Evolutionary conservation across 192 early-diverging fungal genomes (phyloP), one percentile per base, ranked within the genome.

Genomic region (Chytriomyces confervae): DNA sequence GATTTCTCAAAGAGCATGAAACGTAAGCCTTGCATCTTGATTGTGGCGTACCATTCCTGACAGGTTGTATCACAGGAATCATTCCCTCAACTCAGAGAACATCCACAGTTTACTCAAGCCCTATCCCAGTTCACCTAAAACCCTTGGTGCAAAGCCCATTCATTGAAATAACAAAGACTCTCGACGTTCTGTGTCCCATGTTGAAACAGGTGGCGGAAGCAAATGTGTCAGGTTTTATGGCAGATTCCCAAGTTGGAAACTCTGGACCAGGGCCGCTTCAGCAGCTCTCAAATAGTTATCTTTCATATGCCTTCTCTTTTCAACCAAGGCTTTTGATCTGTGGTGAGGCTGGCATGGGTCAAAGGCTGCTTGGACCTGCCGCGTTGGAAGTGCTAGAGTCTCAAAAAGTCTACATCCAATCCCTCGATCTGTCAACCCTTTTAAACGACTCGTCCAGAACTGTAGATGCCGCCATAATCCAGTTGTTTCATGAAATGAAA

Each of bases 321-420:
- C 74, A 85, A 47, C 92, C 92, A 36, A 85, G 92, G 5, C 72
- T 93, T 23, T 81, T 92, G 48, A 76, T 95, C 16, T 77, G 76
- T 24, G 92, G 94, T 3, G 20, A 71, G 6, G 72, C 84, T 11
- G 88, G 90, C 0, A 88, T 91, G 86, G 92, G 91, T 3, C 91
- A 92, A 73, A 72, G 62, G 0, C 70, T 83, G 4, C 71, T 93
- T 29, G 90, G 86, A 0, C 81, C 85, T 0, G 91, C 91, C 0
- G 75, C 88, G 5, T 62, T 91, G 11, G 84, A 88, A 46, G 76
- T 77, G 48, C 62, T 94, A n/a, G 90, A 90, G 50, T 84, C 87
- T 13, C 50, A 65, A 20, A 80, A 81, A 24, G 83, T 89, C 46
- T 84, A 86, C 7, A 82, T 92, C 9, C 84, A 89, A 16, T 83